Percentiles rank a stretch among this genome's conserved stretches.
phyloP scores from a whole-genome alignment of 768 basidiomycete species.

The Thelephora aurantiotincta region DNA sequence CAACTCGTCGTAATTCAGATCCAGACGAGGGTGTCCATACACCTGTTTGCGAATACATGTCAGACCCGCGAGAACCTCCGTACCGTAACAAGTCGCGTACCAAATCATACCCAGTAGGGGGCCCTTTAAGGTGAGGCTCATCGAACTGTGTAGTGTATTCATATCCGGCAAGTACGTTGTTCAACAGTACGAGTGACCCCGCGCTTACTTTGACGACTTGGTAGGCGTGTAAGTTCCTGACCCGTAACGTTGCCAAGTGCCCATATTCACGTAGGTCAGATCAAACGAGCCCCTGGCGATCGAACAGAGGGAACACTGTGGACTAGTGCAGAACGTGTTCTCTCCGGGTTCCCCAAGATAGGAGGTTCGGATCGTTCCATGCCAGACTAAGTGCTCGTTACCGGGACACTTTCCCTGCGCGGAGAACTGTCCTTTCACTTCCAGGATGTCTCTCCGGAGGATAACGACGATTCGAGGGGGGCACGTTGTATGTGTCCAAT shows the following conservation, averaged over 20 bases:
- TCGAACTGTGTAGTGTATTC: conserved; percentile 52
- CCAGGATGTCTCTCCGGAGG: conserved; percentile 32
- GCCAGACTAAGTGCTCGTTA: conserved; percentile 66
- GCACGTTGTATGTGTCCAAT: not conserved
- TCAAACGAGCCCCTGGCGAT: conserved; percentile 55
- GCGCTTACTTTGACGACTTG: conserved; percentile 53
- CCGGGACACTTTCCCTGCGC: conserved; percentile 40
- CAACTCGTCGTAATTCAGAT: conserved; percentile 57
- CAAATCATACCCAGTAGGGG: conserved; percentile 54
- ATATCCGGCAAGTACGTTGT: conserved; percentile 63
- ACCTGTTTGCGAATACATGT: conserved; percentile 24
- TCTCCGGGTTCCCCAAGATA: conserved; percentile 49
- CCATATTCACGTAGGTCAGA: conserved; percentile 47
- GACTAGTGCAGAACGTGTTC: conserved; percentile 34
- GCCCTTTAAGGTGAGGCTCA: conserved; percentile 35
- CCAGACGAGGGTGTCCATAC: conserved; percentile 50
- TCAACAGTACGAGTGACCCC: conserved; percentile 31
- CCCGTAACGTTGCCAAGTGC: conserved; percentile 38
- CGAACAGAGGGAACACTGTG: conserved; percentile 45
- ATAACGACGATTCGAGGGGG: not conserved
- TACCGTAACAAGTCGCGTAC: conserved; percentile 22
- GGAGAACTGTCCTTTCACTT: conserved; percentile 43
- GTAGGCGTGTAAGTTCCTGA: conserved; percentile 62
- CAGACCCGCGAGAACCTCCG: not conserved
- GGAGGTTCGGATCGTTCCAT: conserved; percentile 58